A percentile compares a stretch with the other conserved stretches of the same genome.
These are phyloP conservation scores for Cyamopsis tetragonoloba DNA, from an alignment of 306 rosid species.

Conservation along the genomic window DNA sequence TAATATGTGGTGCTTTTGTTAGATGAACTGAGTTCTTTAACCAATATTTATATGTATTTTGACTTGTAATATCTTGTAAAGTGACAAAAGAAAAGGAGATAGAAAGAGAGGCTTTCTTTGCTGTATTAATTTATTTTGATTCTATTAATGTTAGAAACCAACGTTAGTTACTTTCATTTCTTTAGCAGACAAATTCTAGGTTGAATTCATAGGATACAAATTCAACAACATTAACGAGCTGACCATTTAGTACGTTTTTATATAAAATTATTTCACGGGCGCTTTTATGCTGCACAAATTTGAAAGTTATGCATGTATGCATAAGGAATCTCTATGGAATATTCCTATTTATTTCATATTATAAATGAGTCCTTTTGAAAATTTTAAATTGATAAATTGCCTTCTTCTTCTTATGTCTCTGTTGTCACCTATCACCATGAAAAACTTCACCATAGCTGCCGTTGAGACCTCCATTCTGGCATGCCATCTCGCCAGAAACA, in stretches of 20 bases:
- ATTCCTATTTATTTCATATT: too few species aligned
- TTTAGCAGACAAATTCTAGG: not conserved
- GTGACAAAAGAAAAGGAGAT: not conserved
- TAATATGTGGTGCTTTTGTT: slow-evolving; percentile 15
- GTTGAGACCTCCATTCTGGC: too few species aligned
- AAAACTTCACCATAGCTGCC: too few species aligned
- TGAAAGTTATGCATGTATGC: too few species aligned
- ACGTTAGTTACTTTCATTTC: not conserved
- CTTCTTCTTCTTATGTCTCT: too few species aligned
- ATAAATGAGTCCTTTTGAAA: too few species aligned
- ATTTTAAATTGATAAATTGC: too few species aligned
- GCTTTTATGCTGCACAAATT: too few species aligned
- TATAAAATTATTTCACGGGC: not conserved
- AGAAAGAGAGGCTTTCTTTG: slow-evolving; percentile 13
- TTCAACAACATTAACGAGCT: not conserved
- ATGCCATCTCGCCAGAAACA: too few species aligned
- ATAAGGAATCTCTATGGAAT: too few species aligned
- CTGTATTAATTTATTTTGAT: slow-evolving; percentile 15
- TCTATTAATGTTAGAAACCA: not conserved
- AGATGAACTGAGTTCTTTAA: not conserved
- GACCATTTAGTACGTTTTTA: not conserved
- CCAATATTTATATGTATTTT: slow-evolving; percentile 31
- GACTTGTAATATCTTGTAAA: slow-evolving; percentile 40
- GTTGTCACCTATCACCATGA: too few species aligned
- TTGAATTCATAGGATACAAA: not conserved